Evolutionary conservation across 148 eudicot genomes (phyloP).

Genomic region (Tetragonia tetragonoides): DNA sequence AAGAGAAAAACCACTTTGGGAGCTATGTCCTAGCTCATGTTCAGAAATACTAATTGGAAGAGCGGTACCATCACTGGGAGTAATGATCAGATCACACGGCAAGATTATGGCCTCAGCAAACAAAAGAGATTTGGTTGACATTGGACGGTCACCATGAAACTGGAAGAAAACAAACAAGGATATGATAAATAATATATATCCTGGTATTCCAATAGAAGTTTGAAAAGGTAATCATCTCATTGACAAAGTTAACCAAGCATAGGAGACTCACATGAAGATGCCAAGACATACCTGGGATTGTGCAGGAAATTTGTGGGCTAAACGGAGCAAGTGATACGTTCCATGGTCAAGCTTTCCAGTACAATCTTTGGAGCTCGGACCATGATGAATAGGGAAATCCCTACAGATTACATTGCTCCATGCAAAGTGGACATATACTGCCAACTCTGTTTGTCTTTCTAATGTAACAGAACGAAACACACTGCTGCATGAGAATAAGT

Average conservation of each 20-base stretch:
- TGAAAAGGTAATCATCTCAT: not conserved
- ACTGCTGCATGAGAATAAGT: slow-evolving; percentile 57
- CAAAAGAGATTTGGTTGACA: slow-evolving; percentile 37
- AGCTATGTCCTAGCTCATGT: slow-evolving; percentile 25
- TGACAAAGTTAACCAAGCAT: not conserved
- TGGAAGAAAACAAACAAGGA: slow-evolving; percentile 26
- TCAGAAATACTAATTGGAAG: slow-evolving; percentile 8
- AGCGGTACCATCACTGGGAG: slow-evolving; percentile 28
- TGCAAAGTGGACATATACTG: slow-evolving; percentile 44
- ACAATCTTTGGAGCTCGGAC: slow-evolving; percentile 18
- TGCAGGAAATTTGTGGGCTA: slow-evolving; percentile 70
- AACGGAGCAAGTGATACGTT: slow-evolving; percentile 58
- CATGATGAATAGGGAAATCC: slow-evolving; percentile 25
- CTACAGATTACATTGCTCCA: slow-evolving; percentile 36
- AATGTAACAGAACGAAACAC: slow-evolving; percentile 38
- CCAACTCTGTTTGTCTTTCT: slow-evolving; percentile 30
- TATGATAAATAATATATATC: slow-evolving; percentile 1
- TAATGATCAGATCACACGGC: slow-evolving; percentile 66
- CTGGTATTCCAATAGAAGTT: not conserved
- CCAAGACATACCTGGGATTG: slow-evolving; percentile 52
- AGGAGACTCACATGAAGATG: not conserved
- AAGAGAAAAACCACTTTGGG: slow-evolving; percentile 24
- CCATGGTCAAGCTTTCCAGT: slow-evolving; percentile 53
- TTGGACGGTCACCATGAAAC: slow-evolving; percentile 48
- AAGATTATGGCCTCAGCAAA: slow-evolving; percentile 75